These are phyloP conservation scores for Trifolium fragiferum DNA, from an alignment of 306 rosid genomes.

Conservation along the genomic window DNA sequence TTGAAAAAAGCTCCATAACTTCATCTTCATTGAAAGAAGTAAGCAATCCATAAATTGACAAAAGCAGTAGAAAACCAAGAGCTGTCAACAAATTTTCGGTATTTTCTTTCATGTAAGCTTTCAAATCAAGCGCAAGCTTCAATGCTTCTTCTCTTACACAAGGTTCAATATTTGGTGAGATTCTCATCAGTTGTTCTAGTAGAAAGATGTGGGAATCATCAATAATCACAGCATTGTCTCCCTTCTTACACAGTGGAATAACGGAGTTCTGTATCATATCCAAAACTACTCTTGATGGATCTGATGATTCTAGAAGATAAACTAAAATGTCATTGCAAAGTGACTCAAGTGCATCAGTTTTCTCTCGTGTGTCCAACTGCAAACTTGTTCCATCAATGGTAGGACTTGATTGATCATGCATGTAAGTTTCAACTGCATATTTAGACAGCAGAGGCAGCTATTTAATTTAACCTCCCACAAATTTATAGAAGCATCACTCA, in stretches of 20 bases:
- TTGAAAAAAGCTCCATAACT: constrained; percentile 5
- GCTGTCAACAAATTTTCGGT: background rate
- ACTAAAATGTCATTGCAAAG: background rate
- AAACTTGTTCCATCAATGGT: constrained; percentile 18
- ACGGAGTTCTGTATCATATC: constrained; percentile 46
- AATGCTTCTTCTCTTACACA: constrained; percentile 12
- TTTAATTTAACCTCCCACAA: constrained; percentile 5
- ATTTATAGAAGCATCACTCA: constrained; percentile 27
- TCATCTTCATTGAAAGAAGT: constrained; percentile 9
- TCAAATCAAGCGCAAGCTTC: constrained; percentile 13
- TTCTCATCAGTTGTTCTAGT: constrained; percentile 17
- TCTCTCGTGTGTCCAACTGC: background rate
- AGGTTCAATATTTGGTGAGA: constrained; percentile 1
- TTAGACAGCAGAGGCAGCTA: constrained; percentile 1
- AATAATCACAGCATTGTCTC: constrained; percentile 26
- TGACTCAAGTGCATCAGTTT: background rate
- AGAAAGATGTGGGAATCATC: constrained; percentile 32
- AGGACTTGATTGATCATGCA: constrained; percentile 16
- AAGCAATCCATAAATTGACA: constrained; percentile 28
- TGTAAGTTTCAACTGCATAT: background rate
- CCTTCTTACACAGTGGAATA: constrained; percentile 36
- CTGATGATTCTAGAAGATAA: constrained; percentile 26
- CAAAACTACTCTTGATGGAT: constrained; percentile 58
- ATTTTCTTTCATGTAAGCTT: constrained; percentile 10
- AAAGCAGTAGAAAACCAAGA: constrained; percentile 16